Evolutionary conservation across 129 eudicot species (phyloP).

Genomic region (Chrysanthemum makinoi): DNA sequence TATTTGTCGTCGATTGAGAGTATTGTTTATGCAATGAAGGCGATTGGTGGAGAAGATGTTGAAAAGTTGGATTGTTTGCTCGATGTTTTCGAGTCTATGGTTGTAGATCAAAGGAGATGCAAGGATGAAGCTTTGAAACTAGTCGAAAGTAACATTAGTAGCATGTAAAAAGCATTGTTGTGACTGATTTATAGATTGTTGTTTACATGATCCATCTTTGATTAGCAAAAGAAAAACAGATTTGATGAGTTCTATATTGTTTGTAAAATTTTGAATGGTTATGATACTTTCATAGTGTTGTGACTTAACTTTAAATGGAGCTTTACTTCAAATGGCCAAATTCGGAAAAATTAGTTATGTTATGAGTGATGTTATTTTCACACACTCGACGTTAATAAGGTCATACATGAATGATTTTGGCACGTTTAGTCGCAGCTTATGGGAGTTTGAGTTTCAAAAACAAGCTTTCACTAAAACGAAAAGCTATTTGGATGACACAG

Average conservation of each 20-base stretch:
- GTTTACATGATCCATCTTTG: constrained; percentile 11
- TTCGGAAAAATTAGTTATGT: too few relatives aligned
- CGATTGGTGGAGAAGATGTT: constrained; percentile 53
- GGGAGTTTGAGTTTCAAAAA: too few relatives aligned
- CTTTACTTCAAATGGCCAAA: too few relatives aligned
- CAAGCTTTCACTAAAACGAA: too few relatives aligned
- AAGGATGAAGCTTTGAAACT: constrained; percentile 52
- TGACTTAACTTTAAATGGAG: too few relatives aligned
- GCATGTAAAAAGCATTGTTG: constrained; percentile 11
- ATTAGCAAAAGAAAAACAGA: not conserved
- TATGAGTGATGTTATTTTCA: too few relatives aligned
- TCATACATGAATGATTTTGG: too few relatives aligned
- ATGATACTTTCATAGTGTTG: not conserved
- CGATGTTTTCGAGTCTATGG: constrained; percentile 86
- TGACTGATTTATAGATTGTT: constrained; percentile 14
- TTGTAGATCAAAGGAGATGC: constrained; percentile 76
- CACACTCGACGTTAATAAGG: too few relatives aligned
- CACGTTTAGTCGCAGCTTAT: too few relatives aligned
- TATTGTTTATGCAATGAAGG: constrained; percentile 82
- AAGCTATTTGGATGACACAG: too few relatives aligned
- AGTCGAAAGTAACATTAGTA: constrained; percentile 17
- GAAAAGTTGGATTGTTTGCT: constrained; percentile 61
- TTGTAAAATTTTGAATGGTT: not conserved
- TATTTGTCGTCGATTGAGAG: constrained; percentile 92
- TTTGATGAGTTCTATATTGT: constrained; percentile 12